phyloP scores from a whole-genome alignment of 106 monocot species.

The Chionographis japonica region DNA sequence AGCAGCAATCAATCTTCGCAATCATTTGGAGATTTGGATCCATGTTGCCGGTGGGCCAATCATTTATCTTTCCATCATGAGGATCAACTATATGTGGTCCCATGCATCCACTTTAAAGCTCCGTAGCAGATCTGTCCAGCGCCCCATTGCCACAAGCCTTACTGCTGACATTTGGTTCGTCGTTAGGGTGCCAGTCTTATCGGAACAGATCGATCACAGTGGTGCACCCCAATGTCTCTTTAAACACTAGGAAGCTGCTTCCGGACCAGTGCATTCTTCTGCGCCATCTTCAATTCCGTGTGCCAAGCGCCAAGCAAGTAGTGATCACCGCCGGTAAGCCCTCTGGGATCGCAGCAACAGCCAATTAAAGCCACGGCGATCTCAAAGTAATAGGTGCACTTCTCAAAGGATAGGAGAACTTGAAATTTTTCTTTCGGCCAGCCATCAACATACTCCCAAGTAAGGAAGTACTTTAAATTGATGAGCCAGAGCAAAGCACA shows the following conservation, averaged over 20 bases:
- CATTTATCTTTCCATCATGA: slow-evolving; percentile 63
- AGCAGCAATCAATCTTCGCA: slow-evolving; percentile 72
- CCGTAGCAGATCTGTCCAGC: slow-evolving; percentile 35
- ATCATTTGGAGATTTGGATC: slow-evolving; percentile 79
- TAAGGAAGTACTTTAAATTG: slow-evolving; percentile 66
- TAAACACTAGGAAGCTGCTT: slow-evolving; percentile 89
- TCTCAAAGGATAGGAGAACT: slow-evolving; percentile 73
- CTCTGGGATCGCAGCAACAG: slow-evolving; percentile 69
- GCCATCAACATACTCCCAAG: slow-evolving; percentile 61
- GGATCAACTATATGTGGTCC: slow-evolving; percentile 88
- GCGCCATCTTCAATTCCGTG: slow-evolving; percentile 68
- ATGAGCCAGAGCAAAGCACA: slow-evolving; percentile 71
- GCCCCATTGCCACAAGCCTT: slow-evolving; percentile 67
- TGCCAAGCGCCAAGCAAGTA: slow-evolving; percentile 72
- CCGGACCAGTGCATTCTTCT: slow-evolving; percentile 70
- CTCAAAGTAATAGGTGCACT: slow-evolving; percentile 66
- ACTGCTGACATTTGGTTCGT: slow-evolving; percentile 93
- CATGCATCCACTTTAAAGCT: slow-evolving; percentile 77
- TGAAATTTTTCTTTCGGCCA: slow-evolving; percentile 69
- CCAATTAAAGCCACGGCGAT: slow-evolving; percentile 65
- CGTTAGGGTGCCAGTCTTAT: slow-evolving; percentile 85
- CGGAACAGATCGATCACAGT: slow-evolving; percentile 83
- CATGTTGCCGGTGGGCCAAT: slow-evolving; percentile 54
- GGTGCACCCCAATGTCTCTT: slow-evolving; percentile 86
- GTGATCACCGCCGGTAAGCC: slow-evolving; percentile 72